phyloP scores from a whole-genome alignment of 148 eudicot genomes.

The Chenopodium berlandieri region DNA sequence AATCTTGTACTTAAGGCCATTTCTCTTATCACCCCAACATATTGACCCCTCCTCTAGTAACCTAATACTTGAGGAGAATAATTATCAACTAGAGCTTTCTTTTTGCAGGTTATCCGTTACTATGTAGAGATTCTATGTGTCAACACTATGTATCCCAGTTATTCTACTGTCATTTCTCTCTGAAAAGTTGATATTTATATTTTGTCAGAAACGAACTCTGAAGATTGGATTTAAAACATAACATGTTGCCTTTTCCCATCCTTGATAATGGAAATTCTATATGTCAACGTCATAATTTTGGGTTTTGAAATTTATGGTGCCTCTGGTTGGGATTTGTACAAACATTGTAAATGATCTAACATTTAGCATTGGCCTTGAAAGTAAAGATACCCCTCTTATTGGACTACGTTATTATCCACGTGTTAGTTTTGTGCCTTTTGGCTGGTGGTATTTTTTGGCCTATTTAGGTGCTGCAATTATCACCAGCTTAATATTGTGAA shows the following conservation, averaged over 20 bases:
- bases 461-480: not conserved
- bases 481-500: not conserved
- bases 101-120: too few species aligned
- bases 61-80: too few species aligned
- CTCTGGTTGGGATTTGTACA: too few species aligned
- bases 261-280: not conserved
- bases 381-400: not conserved
- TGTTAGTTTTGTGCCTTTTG: not conserved
- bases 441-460: not conserved
- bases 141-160: too few species aligned
- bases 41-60: too few species aligned
- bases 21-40: too few species aligned
- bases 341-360: not conserved
- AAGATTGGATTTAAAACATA: not conserved
- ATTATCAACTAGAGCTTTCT: too few species aligned
- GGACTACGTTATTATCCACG: not conserved
- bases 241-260: not conserved
- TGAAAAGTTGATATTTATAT: not conserved
- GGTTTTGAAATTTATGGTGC: not conserved
- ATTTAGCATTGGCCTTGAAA: not conserved
- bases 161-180: too few species aligned
- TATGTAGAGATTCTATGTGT: too few species aligned
- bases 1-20: too few species aligned
- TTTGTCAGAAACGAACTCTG: not conserved
- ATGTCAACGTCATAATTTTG: not conserved